Base-by-base conservation (phyloP, 371 early-diverging fungal species). In the Syncephalastrum contaminatum region DNA sequence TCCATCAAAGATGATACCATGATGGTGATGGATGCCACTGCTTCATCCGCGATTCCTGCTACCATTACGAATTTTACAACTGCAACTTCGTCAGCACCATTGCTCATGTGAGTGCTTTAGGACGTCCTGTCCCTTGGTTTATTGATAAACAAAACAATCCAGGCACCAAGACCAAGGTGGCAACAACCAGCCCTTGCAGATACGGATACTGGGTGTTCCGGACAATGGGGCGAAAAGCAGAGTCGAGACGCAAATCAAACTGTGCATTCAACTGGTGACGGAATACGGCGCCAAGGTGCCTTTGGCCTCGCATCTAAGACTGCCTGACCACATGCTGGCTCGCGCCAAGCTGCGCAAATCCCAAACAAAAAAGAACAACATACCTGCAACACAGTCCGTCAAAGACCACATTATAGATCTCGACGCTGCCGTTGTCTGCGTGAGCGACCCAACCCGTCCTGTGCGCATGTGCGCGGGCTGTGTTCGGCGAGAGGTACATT, bases 161-260 rank as follows among this genome's bases (percentile, higher is more conserved):
- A 30, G 30, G 7, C 30, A 8, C 30, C 30, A 30, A 6, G 30
- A 30, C 3, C 30, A 3, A 30, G 1, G 5, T 7, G 8, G 1
- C 30, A 8, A 3, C 8, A 8, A 7, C 30, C 30, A 30, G 30
- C 30, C 30, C 30, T 30, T 67, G 48, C 66, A 80, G 62, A 80
- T 88, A 40, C 66, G 79, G 24, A 80, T 88, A 24, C 70, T 87
- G 27, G 93, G 92, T 16, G 83, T 92, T 13, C 88, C 92, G 13
- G 77, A 72, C 50, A 79, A 80, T 21, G 91, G 92, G 41, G 93
- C 93, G 39, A 90, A 92, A 64, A 92, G 92, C 4, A 69, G 94
- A 18, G 95, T 95, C 22, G 94, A 95, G 69, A 95, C 95, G 18
- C 95, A 94, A 72, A 91, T 92, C 67, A 93, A 92, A 53, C 72